Percentiles rank a stretch among this genome's conserved stretches.
These are phyloP conservation scores for Liriodendron chinense DNA, from an alignment of 164 flowering plant genomes.

Conservation along the genomic window DNA sequence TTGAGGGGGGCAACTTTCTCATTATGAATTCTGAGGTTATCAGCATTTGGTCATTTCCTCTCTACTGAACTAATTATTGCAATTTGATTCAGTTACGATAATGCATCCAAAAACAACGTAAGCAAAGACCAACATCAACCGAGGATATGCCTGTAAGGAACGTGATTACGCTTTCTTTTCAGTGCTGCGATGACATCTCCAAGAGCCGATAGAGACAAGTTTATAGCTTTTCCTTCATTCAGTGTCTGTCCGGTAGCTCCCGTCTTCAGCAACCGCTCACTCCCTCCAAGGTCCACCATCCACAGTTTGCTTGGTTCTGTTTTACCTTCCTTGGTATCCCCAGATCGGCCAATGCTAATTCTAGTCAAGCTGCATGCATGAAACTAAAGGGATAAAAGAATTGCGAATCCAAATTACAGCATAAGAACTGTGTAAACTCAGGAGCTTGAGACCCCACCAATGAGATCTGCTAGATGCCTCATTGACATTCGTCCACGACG, in stretches of 20 bases:
- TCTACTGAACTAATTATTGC: not conserved
- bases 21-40: not conserved
- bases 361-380: slow-evolving; percentile 63
- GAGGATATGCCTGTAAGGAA: slow-evolving; percentile 70
- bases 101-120: not conserved
- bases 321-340: slow-evolving; percentile 32
- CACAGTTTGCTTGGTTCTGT: slow-evolving; percentile 59
- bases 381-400: slow-evolving; percentile 46
- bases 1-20: not conserved
- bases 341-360: slow-evolving; percentile 49
- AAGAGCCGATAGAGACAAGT: slow-evolving; percentile 84
- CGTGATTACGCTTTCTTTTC: slow-evolving; percentile 61
- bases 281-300: slow-evolving; percentile 97
- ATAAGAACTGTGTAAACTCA: slow-evolving; percentile 11
- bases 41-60: not conserved
- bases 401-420: slow-evolving; percentile 28
- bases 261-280: slow-evolving; percentile 75
- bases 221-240: slow-evolving; percentile 83
- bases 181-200: slow-evolving; percentile 85
- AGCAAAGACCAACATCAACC: slow-evolving; percentile 2
- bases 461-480: slow-evolving; percentile 88
- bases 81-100: not conserved
- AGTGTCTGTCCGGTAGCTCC: slow-evolving; percentile 80
- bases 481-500: slow-evolving; percentile 78
- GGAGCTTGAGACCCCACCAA: slow-evolving; percentile 52